Conservation (phyloP, 2,329 filamentous ascomycete species). For the Microsporum ferrugineum region DNA sequence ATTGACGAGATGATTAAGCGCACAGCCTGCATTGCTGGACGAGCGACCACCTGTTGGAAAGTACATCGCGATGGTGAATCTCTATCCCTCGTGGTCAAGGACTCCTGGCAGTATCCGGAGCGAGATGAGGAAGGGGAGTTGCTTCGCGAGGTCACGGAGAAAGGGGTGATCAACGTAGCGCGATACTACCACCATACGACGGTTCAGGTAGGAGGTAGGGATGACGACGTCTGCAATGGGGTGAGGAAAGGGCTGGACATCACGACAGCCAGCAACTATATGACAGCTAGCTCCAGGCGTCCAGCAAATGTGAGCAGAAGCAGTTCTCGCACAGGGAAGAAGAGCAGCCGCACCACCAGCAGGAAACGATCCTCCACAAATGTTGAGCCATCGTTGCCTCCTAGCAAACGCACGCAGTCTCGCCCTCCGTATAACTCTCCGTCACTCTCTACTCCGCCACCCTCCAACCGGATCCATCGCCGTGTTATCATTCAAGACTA, state of each 20-base stretch:
- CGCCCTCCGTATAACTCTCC: conserved; percentile 1
- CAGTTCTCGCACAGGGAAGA: conserved; percentile 1
- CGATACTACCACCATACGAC: conserved; percentile 20
- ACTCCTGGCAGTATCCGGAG: conserved; percentile 23
- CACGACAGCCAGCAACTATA: background rate
- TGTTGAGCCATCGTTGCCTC: conserved; percentile 9
- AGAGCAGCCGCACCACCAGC: background rate
- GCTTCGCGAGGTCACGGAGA: conserved; percentile 17
- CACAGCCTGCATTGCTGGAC: conserved; percentile 26
- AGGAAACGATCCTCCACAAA: conserved; percentile 17
- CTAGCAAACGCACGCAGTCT: conserved; percentile 15
- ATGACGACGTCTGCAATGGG: conserved; percentile 15
- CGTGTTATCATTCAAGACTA: conserved; percentile 34
- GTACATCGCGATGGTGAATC: conserved; percentile 26
- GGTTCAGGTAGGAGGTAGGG: conserved; percentile 13
- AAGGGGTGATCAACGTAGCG: conserved; percentile 19
- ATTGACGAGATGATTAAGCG: conserved; percentile 29
- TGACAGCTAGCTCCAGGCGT: background rate
- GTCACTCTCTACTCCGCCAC: background rate
- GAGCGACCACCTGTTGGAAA: conserved; percentile 38
- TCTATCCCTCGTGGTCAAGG: conserved; percentile 12
- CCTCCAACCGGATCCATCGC: conserved; percentile 31
- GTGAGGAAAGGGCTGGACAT: conserved; percentile 14
- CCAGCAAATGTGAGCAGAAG: conserved; percentile 6
- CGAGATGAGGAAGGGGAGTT: conserved; percentile 21